These are phyloP conservation scores for Candida anutae DNA, from an alignment of 1,139 yeast genomes.

Conservation along the genomic window DNA sequence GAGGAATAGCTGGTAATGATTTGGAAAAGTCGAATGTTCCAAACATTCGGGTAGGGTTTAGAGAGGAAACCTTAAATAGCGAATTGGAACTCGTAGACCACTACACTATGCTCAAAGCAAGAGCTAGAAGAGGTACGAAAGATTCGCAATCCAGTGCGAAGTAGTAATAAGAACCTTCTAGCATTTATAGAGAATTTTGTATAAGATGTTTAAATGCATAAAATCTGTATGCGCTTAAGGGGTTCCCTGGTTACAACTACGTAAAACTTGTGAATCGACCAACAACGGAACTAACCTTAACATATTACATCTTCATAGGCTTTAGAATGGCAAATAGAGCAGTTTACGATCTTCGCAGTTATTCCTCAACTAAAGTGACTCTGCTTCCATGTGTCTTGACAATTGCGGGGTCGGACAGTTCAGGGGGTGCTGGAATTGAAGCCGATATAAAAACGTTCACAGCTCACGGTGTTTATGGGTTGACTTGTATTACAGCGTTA, in stretches of 20 bases:
- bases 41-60: conserved; percentile 69
- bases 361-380: not conserved
- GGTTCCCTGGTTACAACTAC: too few species aligned
- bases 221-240: too few species aligned
- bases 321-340: not conserved
- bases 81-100: conserved; percentile 67
- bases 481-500: conserved; percentile 73
- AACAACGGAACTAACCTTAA: too few species aligned
- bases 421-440: conserved; percentile 95
- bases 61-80: conserved; percentile 72
- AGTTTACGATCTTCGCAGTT: not conserved
- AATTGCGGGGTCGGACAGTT: conserved; percentile 78
- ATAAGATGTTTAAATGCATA: too few species aligned
- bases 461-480: conserved; percentile 72
- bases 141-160: too few species aligned
- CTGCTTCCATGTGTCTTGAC: conserved; percentile 44
- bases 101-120: conserved; percentile 32
- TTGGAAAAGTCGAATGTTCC: conserved; percentile 95
- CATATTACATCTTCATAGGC: too few species aligned
- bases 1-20: conserved; percentile 74
- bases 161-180: too few species aligned
- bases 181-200: too few species aligned
- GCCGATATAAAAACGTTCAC: conserved; percentile 84
- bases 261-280: too few species aligned
- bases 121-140: too few species aligned